Base-by-base conservation (phyloP, 1,139 yeast species). In the Blastobotrys malaysiensis region DNA sequence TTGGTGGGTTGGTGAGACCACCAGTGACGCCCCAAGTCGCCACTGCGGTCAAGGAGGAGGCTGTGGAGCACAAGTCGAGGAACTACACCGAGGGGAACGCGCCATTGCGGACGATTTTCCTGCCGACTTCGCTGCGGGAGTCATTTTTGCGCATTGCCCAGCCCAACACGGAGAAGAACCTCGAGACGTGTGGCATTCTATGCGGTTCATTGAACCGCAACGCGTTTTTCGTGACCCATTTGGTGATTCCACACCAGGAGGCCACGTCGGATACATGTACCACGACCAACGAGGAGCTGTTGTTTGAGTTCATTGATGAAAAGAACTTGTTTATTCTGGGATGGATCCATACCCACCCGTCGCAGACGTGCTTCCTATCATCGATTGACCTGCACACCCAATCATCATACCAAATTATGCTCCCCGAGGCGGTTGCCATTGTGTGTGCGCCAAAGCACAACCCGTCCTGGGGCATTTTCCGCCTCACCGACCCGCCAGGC, bases 341-440 rank as follows among this genome's bases (percentile, higher is more conserved):
- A 7, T 82, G 87, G 87, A 82, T 82, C 52, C 87, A 82, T 65
- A 82, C 86, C 6, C 86, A 82, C 63, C 87, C 87, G 2, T 78
- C 85, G 5, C 87, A 82, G 64, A 73, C 84, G 9, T 82, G 87
- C 59, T 82, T 82, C 63, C 65, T 82, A 63, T 78, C 83, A 14
- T 79, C 84, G 0, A 78, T 82, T 51, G 87, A 82, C 63, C 67
- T 82, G 52, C 87, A 82, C 65, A 82, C 86, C 1, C 86, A 82
- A 57, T 78, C 77, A 58, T 77, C 83, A 1, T 82, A 82, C 65
- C 87, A 82, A 66, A 73, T 81, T 53, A 82, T 82, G 86, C 71
- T 82, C n/a, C 82, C 83, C 22, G 87, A 82, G 63, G 82, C 85
- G 0, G 75, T 82, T 46, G 86, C 86, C 11, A 75, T 82, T 46